These are phyloP conservation scores for Scedosporium apiospermum DNA, from an alignment of 2,329 filamentous ascomycete species.

Conservation along the genomic window DNA sequence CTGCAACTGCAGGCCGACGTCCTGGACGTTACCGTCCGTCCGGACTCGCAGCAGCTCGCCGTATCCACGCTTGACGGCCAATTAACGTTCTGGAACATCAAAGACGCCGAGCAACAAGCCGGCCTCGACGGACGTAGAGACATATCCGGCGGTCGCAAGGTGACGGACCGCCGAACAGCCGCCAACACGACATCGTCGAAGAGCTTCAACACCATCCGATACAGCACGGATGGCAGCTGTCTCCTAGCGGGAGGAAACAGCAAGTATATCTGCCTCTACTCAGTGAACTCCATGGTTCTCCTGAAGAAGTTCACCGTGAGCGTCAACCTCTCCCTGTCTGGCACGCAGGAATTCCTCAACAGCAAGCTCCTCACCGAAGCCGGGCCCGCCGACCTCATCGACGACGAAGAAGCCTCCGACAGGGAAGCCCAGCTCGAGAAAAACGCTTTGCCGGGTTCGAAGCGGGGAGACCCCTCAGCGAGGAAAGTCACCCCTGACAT, in stretches of 20 bases:
- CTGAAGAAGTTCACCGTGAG: conserved; percentile 94
- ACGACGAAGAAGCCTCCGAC: conserved; percentile 74
- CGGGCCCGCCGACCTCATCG: conserved; percentile 73
- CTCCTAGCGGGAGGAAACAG: conserved; percentile 87
- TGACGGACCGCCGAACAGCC: conserved; percentile 79
- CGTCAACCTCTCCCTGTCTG: conserved; percentile 88
- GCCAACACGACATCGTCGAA: conserved; percentile 88
- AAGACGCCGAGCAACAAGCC: conserved; percentile 76
- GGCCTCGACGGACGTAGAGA: conserved; percentile 86
- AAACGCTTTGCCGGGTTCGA: conserved; percentile 70
- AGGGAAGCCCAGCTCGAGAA: conserved; percentile 73
- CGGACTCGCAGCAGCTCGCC: conserved; percentile 84
- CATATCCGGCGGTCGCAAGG: conserved; percentile 82
- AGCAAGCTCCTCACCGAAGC: conserved; percentile 86
- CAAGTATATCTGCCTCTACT: conserved; percentile 97
- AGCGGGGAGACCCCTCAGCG: conserved; percentile 74
- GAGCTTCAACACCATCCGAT: conserved; percentile 76
- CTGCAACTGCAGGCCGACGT: conserved; percentile 89
- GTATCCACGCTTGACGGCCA: conserved; percentile 91
- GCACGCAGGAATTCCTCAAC: conserved; percentile 95
- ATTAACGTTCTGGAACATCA: conserved; percentile 87
- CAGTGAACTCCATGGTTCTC: conserved; percentile 83
- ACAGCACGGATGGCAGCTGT: conserved; percentile 87
- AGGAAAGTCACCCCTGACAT: conserved; percentile 73
- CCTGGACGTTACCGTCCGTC: conserved; percentile 74